Evolutionary conservation across 768 basidiomycete genomes (phyloP).

Genomic region (Rhizopogon vesiculosus): DNA sequence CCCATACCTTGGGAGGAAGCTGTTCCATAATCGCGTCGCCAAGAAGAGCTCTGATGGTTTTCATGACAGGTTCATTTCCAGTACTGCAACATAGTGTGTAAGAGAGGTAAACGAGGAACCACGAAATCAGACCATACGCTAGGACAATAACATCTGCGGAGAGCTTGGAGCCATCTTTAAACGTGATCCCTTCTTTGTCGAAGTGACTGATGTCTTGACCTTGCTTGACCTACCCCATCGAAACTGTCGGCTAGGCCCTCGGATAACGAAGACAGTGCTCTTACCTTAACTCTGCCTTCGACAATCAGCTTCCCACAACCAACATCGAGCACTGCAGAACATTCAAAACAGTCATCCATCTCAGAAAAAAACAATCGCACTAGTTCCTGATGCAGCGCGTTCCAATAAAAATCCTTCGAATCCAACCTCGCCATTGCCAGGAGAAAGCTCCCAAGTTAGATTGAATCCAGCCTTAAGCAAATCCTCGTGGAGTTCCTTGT

Average conservation of each 20-base stretch:
- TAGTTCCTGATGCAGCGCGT: not conserved
- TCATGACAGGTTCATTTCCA: not conserved
- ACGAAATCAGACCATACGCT: constrained; percentile 35
- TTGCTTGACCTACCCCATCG: constrained; percentile 20
- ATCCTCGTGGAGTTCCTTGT: not conserved
- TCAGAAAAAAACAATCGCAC: not conserved
- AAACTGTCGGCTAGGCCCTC: not conserved
- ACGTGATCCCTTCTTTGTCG: constrained; percentile 38
- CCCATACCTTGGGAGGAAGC: not conserved
- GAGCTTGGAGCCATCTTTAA: constrained; percentile 33
- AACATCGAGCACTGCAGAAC: constrained; percentile 7
- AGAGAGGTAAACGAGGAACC: not conserved
- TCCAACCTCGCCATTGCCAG: not conserved
- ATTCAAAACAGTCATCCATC: not conserved
- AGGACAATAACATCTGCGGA: constrained; percentile 42
- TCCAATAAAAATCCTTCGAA: not conserved
- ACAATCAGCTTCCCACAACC: not conserved
- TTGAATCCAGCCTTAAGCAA: not conserved
- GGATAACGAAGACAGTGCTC: not conserved
- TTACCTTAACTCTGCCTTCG: not conserved
- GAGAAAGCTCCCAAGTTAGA: not conserved
- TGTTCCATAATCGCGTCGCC: not conserved
- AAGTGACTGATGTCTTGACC: constrained; percentile 31
- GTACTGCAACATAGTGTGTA: not conserved
- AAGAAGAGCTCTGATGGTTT: not conserved